Evolutionary conservation across 768 basidiomycete genomes (phyloP), one percentile per base, ranked within the genome.

Genomic region (Calocybe gangraenosa): DNA sequence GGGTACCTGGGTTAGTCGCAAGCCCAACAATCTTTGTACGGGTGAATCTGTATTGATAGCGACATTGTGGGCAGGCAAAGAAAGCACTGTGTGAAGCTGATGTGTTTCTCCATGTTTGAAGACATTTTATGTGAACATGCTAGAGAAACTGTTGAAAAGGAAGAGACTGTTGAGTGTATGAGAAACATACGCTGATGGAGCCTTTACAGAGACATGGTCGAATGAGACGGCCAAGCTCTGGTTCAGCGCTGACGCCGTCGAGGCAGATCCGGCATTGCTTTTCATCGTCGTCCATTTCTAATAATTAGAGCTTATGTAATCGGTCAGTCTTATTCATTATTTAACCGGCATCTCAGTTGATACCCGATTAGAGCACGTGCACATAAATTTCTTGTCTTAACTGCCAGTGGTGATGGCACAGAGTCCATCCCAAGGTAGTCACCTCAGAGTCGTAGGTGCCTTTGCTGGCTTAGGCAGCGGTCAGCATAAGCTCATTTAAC

Each of bases 191-290:
- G 48, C 82, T 84, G 48, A 92, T 87, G 17, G 84, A 83, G 34
- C 91, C 91, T 49, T 78, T 81, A 62, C 87, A 88, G 2, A 83
- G 68, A 61, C 87, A 89, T 4, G 92, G 92, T 22, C 83, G 79
- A 52, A 94, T 90, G 52, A 93, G 76, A 43, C 82, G 77, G 2
- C 92, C 92, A 32, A 85, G 67, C 19, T 76, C 72, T 0, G 52
- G 59, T 51, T 86, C 82, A 18, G 77, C 75, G 36, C 78, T 75
- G 9, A 67, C 62, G 3, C 86, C 82, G 31, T 86, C 84, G 20
- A 91, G 71, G 59, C 92, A 94, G 37, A 94, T 94, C 42, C 92
- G 75, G 58, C 92, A 93, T 58, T 87, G 85, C 56, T 76, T 84
- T 56, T 80, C 79, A 40, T 75, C 63, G 47, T 28, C 9, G 50